phyloP scores from a whole-genome alignment of 305 asterid genomes.

The Fraxinus xanthoxyloides region DNA sequence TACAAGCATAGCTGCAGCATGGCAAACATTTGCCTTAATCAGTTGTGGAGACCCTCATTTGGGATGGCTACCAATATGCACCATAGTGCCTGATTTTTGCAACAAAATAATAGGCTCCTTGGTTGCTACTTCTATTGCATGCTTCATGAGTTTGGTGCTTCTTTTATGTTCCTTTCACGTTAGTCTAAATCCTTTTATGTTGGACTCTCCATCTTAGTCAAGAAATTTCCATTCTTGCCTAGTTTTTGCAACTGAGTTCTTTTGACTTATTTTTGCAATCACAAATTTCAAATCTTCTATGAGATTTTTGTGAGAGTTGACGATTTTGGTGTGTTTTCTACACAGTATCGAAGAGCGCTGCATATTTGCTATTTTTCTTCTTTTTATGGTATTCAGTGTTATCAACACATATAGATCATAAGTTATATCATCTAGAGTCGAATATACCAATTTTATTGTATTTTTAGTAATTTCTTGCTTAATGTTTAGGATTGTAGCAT shows the following conservation, averaged over 20 bases:
- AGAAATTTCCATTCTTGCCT: not conserved
- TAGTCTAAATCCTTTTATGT: slow-evolving; percentile 20
- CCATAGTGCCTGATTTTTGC: slow-evolving; percentile 20
- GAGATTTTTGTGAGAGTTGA: not conserved
- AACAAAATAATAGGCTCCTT: slow-evolving; percentile 11
- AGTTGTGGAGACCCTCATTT: slow-evolving; percentile 9
- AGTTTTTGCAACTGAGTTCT: not conserved
- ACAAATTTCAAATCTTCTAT: too few relatives aligned
- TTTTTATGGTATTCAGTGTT: too few relatives aligned
- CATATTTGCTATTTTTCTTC: too few relatives aligned
- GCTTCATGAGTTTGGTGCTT: slow-evolving; percentile 14
- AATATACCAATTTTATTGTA: too few relatives aligned
- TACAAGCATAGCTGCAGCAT: slow-evolving; percentile 27
- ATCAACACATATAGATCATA: too few relatives aligned
- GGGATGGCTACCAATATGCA: slow-evolving; percentile 25
- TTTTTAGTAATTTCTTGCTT: too few relatives aligned
- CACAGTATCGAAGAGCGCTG: too few relatives aligned
- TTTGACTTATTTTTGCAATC: too few relatives aligned
- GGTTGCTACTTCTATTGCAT: slow-evolving; percentile 12
- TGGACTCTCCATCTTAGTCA: not conserved
- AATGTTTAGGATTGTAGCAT: too few relatives aligned
- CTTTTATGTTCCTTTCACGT: slow-evolving; percentile 13
- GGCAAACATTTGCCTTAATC: slow-evolving; percentile 29
- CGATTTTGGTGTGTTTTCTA: too few relatives aligned
- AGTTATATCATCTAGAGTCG: too few relatives aligned